Base-by-base conservation (phyloP, 2,329 filamentous ascomycete genomes). In the Corinectria fuckeliana region DNA sequence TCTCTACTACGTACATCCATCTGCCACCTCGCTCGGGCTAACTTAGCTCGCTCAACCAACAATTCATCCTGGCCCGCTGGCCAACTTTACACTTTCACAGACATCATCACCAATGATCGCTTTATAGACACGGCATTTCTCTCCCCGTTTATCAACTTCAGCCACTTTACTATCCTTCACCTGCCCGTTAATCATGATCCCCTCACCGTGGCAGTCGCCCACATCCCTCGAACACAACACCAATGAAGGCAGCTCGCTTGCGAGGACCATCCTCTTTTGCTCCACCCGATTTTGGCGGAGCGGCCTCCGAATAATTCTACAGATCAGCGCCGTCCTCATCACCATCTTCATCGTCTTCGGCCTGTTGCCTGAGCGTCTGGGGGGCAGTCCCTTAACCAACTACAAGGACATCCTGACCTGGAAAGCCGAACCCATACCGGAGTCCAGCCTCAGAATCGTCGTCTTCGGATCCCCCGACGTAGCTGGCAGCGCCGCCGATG, bases 391-490 rank as follows among this genome's bases (percentile, higher is more conserved):
- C 32, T 57, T 58, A 34, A 62, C 54, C 21, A 58, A 64, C n/a
- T 75, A 74, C 44, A 66, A 65, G 38, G 61, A 61, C 8, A 62
- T 70, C 8, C 39, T 67, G 18, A 64, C 50, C 2, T 74, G 69
- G 67, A 41, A 60, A 9, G 51, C 61, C n/a, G 60, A 65, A 30
- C 56, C 58, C 7, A 25, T 60, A n/a, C 69, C 61, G 4, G 74
- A 74, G 6, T 74, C 48, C 25, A 58, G 78, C 2, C 58, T 85
- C 59, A 78, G 82, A 52, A 74, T 85, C 7, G 81, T 85, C 8
- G 80, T 82, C 5, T 85, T 85, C 65, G 82, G 82, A 9, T 75
- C 75, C 3, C 75, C 76, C 4, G 82, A 83, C 57, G 72, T 82
- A n/a, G 77, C 78, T 39, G 78, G 79, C 11, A 81, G 79, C 32